Conservation (phyloP, 2,329 filamentous ascomycete species). For the Decorospora gaudefroyi region DNA sequence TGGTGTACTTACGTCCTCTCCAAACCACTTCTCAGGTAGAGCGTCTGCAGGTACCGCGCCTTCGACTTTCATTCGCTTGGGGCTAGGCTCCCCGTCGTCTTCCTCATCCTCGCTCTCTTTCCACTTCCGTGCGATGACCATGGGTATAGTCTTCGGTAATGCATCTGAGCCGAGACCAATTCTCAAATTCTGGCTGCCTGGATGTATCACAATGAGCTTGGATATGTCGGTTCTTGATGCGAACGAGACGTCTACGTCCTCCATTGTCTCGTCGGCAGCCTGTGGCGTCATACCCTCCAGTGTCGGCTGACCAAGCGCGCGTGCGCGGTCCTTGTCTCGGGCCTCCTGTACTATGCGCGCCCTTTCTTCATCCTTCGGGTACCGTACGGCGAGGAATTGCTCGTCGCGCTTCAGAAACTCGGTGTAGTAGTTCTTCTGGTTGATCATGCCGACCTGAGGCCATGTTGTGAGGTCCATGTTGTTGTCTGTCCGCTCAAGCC, state of each 20-base stretch:
- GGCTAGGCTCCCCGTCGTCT: constrained; percentile 76
- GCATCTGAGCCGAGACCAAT: constrained; percentile 97
- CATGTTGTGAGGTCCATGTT: constrained; percentile 94
- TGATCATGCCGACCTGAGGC: constrained; percentile 91
- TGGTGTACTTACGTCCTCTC: constrained; percentile 67
- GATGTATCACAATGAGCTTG: constrained; percentile 92
- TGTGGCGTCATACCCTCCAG: constrained; percentile 31
- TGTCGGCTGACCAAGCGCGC: constrained; percentile 70
- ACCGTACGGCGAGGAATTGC: constrained; percentile 84
- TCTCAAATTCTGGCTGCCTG: constrained; percentile 91
- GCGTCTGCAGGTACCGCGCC: constrained; percentile 64
- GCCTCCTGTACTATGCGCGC: constrained; percentile 83
- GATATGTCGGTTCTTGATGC: constrained; percentile 66
- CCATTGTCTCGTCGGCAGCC: constrained; percentile 36
- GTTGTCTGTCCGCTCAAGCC: constrained; percentile 95
- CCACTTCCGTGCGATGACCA: constrained; percentile 83
- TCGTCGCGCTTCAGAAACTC: constrained; percentile 99
- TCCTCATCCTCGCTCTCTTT: constrained; percentile 81
- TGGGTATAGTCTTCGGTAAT: constrained; percentile 89
- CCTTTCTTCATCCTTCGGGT: constrained; percentile 84
- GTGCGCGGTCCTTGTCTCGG: constrained; percentile 82
- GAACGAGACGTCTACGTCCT: constrained; percentile 37
- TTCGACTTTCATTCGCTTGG: constrained; percentile 65
- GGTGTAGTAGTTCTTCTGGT: constrained; percentile 95
- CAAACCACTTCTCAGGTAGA: constrained; percentile 78